Base-by-base conservation (phyloP, 2,329 filamentous ascomycete species). In the Colletotrichum ledebouriae region DNA sequence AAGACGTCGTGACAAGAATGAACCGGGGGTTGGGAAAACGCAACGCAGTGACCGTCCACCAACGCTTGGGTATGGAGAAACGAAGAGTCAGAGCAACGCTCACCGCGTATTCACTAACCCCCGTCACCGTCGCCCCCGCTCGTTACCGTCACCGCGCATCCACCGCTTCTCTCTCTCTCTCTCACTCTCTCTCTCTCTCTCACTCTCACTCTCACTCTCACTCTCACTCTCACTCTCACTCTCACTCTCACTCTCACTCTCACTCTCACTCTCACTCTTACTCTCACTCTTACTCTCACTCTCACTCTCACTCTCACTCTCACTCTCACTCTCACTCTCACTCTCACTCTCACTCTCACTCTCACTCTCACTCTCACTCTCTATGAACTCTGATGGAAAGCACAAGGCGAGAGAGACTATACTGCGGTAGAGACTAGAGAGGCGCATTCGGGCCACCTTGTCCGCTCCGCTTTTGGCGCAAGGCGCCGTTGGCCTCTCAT, bases 91-190 rank as follows among this genome's bases (percentile, higher is more conserved):
- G 55, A 56, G 61, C 57, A 60, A 50, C 59, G 66, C 66, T 69
- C 66, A 69, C 66, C 66, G 66, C 66, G 66, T 59, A 41, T 69
- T 69, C 55, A 41, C 49, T 49, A 68, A 56, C 66, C 65, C 66
- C 62, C 61, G 65, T 64, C 65, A 67, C 61, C 66, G 61, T 65
- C 66, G 57, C 61, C 66, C 62, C 66, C 59, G 58, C 60, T 64
- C 66, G 65, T 64, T 60, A 68, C 61, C 61, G 66, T 66, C 66
- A 69, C 66, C 66, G 42, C 55, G 53, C 55, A 68, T 49, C 61
- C 20, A 42, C 34, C 17, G n/a, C 29, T 29, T 20, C n/a, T 6
- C 25, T 29, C 25, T 29, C 25, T 29, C 29, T 29, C 29, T 29
- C 29, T 29, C 29, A 2, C 25, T 25, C 1, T 25, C 3, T 25